Base-by-base conservation (phyloP, 768 basidiomycete genomes). In the Kwoniella sp. region DNA sequence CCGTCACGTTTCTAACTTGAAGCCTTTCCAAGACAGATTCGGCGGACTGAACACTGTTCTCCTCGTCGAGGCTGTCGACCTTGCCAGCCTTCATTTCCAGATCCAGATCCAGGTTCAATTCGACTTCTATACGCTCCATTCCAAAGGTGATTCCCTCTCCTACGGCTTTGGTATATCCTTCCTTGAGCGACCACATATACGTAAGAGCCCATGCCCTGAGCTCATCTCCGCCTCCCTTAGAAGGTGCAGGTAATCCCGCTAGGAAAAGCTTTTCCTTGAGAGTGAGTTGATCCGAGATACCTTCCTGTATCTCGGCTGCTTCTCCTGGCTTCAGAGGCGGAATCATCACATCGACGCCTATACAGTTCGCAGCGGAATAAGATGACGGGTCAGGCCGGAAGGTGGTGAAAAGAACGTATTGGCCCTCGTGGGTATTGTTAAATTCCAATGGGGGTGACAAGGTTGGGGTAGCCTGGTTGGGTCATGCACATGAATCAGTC, bases 61-160 rank as follows among this genome's bases (percentile, higher is more conserved):
- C 60, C 8, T 19, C 17, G 27, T 61, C 37, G 22, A 26, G 19
- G 17, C 60, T 60, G 48, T 71, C 70, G 24, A 68, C 64, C n/a
- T 40, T 29, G 5, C 63, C 56, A 9, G 22, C n/a, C 15, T 48
- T 26, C 9, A 52, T 55, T 13, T 44, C 27, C 19, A 19, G 47
- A 21, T 57, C 27, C n/a, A 6, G 33, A 2, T 55, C 19, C 17
- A 44, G 40, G 25, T 60, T 53, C 22, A 74, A n/a, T 2, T 58
- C 50, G 0, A 76, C 70, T 17, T 62, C 50, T 17, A 76, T 70
- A 26, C 74, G 27, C 33, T 73, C 68, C 26, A 73, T 37, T 0
- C 74, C 72, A 52, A 73, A 76, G 1, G 58, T 67, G 15, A 76
- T 62, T 5, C 74, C 74, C 36, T 71, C 67, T 0, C 74, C 74